Evolutionary conservation across 225 moss, liverwort and hornwort genomes (phyloP), one percentile per base, ranked within the genome.

Genomic region (Climacium dendroides): DNA sequence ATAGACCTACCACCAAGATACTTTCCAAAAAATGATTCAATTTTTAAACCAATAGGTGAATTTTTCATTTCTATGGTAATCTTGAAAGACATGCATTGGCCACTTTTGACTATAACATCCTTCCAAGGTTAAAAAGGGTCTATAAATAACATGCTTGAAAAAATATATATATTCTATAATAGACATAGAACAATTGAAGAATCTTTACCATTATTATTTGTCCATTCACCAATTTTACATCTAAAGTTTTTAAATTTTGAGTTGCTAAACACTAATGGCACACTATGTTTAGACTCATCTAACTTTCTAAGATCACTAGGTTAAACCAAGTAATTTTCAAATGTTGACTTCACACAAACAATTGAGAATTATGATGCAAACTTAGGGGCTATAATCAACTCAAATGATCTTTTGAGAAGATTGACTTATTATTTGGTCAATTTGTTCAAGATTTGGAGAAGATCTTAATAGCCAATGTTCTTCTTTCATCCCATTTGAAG

Each of bases 21-120:
- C 0, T 19, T 39, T 58, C 12, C 8, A 4, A 41, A 58, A 26
- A 29, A 19, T 41, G 2, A 41, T 29, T 58, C 2, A 19, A 58
- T 25, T 16, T 15, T 15, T 8, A 23, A 0, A 53, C 1, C 0
- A 0, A 24, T 2, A 24, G 23, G 1, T 23, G 15, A 24, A 75
- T 53, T 75, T 5, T 34, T 53, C 9, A 35, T 35, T 34, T 75
- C 0, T 8, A 14, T 2, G 0, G 0, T 75, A 22, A 23, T 52
- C 22, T 76, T 35, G 2, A 76, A 76, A 24, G n/a, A 9, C 52
- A 35, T 14, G 5, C 3, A 35, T 75, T 23, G 5, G 7, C 12
- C 2, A 50, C 7, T 32, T 50, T 23, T 15, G 9, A n/a, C 24
- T 2, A 9, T 23, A 14, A 14, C 9, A 75, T 35, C 34, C 5